phyloP scores from a whole-genome alignment of 495 filamentous ascomycete species.

The Penicillium taxi region DNA sequence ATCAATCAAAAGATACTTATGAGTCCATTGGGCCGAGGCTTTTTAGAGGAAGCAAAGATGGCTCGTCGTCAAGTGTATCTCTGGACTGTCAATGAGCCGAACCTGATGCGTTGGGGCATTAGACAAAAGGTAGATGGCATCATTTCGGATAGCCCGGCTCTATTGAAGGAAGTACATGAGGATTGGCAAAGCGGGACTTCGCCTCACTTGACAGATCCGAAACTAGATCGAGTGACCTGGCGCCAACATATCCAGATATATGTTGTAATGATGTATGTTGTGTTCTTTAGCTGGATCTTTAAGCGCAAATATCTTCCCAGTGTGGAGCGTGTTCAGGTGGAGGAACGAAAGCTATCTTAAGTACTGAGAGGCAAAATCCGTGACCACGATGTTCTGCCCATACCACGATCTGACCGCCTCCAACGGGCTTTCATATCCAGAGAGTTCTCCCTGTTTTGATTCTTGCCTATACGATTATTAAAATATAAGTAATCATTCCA shows the following conservation, averaged over 20 bases:
- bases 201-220: background rate
- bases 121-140: constrained; percentile 45
- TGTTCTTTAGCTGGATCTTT: constrained; percentile 23
- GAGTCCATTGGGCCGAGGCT: constrained; percentile 52
- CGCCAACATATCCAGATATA: constrained; percentile 10
- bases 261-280: constrained; percentile 6
- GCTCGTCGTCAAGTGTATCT: constrained; percentile 53
- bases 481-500: too few species aligned
- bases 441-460: too few species aligned
- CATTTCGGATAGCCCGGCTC: constrained; percentile 49
- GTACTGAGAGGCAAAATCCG: too few species aligned
- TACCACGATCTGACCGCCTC: too few species aligned
- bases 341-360: constrained; percentile 13
- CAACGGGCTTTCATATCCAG: too few species aligned
- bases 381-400: too few species aligned
- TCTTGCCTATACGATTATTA: too few species aligned
- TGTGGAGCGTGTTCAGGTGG: constrained; percentile 11
- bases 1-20: constrained; percentile 58
- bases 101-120: constrained; percentile 67
- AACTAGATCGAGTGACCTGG: constrained; percentile 10
- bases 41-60: constrained; percentile 52
- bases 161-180: constrained; percentile 8
- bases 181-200: constrained; percentile 9
- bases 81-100: constrained; percentile 79
- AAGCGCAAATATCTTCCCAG: constrained; percentile 10